Evolutionary conservation across 208 protist species (phyloP).

Genomic region (Entamoeba dispar): DNA sequence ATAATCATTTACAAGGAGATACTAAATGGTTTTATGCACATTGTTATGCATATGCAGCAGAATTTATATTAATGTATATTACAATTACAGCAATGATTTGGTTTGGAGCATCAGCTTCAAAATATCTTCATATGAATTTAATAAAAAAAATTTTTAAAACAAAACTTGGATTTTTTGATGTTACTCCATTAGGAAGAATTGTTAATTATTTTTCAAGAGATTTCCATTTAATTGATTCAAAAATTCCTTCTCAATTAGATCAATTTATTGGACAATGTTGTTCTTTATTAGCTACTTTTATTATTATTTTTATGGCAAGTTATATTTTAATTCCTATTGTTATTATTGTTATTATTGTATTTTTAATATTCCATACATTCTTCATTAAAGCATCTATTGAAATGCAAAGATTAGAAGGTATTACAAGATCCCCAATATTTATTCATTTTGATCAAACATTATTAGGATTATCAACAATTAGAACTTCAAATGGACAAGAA

Average conservation of each 20-base stretch:
- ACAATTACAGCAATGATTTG: background rate
- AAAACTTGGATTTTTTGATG: slow-evolving; percentile 11
- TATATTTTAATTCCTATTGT: background rate
- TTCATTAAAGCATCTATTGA: slow-evolving; percentile 37
- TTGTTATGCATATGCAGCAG: background rate
- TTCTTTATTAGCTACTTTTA: background rate
- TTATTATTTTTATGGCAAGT: background rate
- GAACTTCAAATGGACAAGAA: slow-evolving; percentile 36
- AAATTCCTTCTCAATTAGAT: background rate
- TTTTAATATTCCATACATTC: background rate
- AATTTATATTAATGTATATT: background rate
- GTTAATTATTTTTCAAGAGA: slow-evolving; percentile 18
- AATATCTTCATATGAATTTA: background rate
- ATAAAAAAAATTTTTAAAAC: background rate
- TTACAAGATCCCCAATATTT: slow-evolving; percentile 63
- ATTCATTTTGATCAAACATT: slow-evolving; percentile 62
- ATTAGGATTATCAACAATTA: slow-evolving; percentile 51
- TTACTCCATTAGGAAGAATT: slow-evolving; percentile 16
- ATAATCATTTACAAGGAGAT: background rate
- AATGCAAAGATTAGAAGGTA: slow-evolving; percentile 51
- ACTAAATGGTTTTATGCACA: background rate
- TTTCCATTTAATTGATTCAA: slow-evolving; percentile 4
- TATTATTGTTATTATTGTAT: background rate
- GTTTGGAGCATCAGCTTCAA: background rate
- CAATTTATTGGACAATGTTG: background rate